Conservation (phyloP, 306 rosid genomes). For the Cucurbita pepo region DNA sequence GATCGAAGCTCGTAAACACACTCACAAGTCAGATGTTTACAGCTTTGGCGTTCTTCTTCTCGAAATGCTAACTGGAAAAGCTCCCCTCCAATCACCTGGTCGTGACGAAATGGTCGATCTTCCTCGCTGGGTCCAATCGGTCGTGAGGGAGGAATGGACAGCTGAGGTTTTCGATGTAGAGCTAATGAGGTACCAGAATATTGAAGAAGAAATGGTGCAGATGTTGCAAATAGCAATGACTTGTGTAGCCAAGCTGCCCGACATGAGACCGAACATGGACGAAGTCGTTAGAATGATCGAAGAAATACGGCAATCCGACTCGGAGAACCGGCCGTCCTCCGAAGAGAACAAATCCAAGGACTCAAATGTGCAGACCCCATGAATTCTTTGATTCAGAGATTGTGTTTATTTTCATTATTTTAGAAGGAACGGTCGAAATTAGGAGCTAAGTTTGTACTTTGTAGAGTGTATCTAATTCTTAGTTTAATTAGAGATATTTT, state of each 20-base stretch:
- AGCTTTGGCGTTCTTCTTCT: slow-evolving; percentile 86
- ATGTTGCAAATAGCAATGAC: slow-evolving; percentile 96
- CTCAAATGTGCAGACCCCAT: slow-evolving; percentile 74
- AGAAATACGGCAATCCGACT: slow-evolving; percentile 93
- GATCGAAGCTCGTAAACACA: slow-evolving; percentile 71
- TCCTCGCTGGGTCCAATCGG: slow-evolving; percentile 96
- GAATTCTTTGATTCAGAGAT: slow-evolving; percentile 14
- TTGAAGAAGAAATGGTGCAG: slow-evolving; percentile 95
- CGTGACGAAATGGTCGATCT: slow-evolving; percentile 93
- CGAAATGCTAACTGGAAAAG: slow-evolving; percentile 88
- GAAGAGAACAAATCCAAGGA: slow-evolving; percentile 92
- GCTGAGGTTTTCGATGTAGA: slow-evolving; percentile 92
- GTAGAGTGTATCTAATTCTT: too few species aligned
- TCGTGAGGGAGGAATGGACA: slow-evolving; percentile 97
- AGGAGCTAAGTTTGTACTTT: background rate
- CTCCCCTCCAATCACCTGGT: slow-evolving; percentile 77
- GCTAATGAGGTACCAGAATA: slow-evolving; percentile 80
- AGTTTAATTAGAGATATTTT: too few species aligned
- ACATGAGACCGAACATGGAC: slow-evolving; percentile 72
- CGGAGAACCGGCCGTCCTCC: slow-evolving; percentile 88
- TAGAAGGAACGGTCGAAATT: background rate
- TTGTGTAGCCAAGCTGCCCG: slow-evolving; percentile 77
- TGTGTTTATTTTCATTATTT: slow-evolving; percentile 2
- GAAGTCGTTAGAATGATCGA: slow-evolving; percentile 86
- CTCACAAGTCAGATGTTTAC: slow-evolving; percentile 88